Base-by-base conservation (phyloP, 148 eudicot species). In the Oxyria digyna region DNA sequence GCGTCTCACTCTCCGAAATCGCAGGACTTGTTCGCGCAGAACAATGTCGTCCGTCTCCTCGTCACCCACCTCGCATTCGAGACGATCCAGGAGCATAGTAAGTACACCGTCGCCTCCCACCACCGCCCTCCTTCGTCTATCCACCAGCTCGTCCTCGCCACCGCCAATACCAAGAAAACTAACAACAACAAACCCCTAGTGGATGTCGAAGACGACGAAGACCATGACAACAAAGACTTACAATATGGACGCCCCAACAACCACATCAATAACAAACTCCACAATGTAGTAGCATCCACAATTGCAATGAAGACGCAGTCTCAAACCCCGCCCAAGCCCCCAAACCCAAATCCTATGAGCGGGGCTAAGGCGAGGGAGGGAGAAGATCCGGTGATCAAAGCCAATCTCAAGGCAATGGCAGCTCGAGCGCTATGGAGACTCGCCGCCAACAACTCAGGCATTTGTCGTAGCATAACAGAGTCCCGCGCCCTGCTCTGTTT, bases 11-110 rank as follows among this genome's bases (percentile, higher is more conserved):
- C 87, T 48, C 80, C 85, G 2, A 84, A 82, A 69, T 87, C 89
- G 37, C 96, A 93, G 70, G 98, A 89, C 71, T 77, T 81, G 6
- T 93, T 93, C 26, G 82, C 80, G 0, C 96, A 89, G 77, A 84
- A 84, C 59, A 87, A 87, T 71, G 84, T 83, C 2, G 82, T 93
- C 18, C 68, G 98, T 0, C 49, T 87, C 9, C 78, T 93, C 7
- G 91, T 89, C 14, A 79, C 91, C 42, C 98, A 93, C 69, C 85
- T 93, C 0, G 91, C 94, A 3, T 93, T 89, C 33, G 98, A 93
- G 67, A 93, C 96, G 0, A 76, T 93, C 35, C 85, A 83, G 26
- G 98, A 93, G 21, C 98, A 89, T 45, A 89, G 88, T 59, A 87
- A 86, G 84, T 93, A 93, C 65, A 69, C 85, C 12, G 62, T 84